Conservation (phyloP, 495 filamentous ascomycete genomes). For the Halenospora varia region DNA sequence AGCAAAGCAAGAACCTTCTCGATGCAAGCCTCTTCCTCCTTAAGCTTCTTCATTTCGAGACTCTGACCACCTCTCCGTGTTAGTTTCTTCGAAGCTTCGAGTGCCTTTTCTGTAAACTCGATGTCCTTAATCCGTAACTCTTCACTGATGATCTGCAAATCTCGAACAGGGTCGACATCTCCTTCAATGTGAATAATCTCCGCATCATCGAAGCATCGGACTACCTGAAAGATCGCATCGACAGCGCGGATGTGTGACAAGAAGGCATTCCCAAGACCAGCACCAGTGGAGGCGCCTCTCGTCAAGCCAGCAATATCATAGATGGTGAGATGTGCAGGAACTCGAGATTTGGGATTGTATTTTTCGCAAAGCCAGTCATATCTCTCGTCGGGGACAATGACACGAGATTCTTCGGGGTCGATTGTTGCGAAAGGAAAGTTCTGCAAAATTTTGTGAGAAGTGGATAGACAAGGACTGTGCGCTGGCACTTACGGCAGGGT, state of each 20-base stretch:
- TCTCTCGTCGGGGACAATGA: conserved; percentile 94
- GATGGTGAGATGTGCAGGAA: conserved; percentile 96
- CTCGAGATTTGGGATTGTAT: conserved; percentile 93
- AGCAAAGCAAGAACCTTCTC: conserved; percentile 80
- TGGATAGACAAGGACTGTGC: background rate
- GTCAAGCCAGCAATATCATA: conserved; percentile 99
- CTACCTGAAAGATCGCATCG: conserved; percentile 99
- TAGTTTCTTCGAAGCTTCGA: conserved; percentile 86
- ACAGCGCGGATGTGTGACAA: conserved; percentile 98
- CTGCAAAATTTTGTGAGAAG: conserved; percentile 32
- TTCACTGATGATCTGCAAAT: conserved; percentile 94
- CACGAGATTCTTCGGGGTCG: conserved; percentile 96
- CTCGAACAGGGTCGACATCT: conserved; percentile 90
- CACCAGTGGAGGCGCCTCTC: conserved; percentile 92
- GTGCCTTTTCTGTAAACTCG: conserved; percentile 94
- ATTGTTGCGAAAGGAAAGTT: conserved; percentile 99
- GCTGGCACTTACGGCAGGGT: conserved; percentile 71
- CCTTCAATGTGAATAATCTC: conserved; percentile 99
- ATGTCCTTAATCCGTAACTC: conserved; percentile 98
- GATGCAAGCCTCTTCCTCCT: conserved; percentile 90
- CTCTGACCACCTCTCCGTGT: conserved; percentile 92
- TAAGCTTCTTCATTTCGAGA: conserved; percentile 96
- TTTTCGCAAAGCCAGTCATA: conserved; percentile 94
- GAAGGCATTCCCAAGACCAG: conserved; percentile 96
- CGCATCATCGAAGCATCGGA: conserved; percentile 97